Evolutionary conservation across 1,284 basidiomycete genomes (phyloP), one percentile per base, ranked within the genome.

Genomic region (Apiotrichum brassicae): DNA sequence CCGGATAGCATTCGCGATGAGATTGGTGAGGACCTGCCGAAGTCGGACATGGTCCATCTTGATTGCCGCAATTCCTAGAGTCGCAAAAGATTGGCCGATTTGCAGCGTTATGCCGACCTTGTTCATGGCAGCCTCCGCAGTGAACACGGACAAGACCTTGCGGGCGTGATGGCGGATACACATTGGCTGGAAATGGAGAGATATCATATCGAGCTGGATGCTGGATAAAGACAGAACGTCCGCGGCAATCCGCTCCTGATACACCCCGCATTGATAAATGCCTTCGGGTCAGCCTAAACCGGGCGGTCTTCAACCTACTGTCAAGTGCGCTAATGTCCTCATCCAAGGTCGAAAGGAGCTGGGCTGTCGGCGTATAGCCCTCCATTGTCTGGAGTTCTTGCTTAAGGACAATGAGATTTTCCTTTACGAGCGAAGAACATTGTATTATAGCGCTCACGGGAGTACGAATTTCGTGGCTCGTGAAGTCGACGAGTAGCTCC

Each of bases 181-280:
- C 47, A 65, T 72, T 38, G 71, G 68, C 40, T 72, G 62, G 19
- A 16, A 4, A 43, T 56, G 53, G 3, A 62, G 16, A 0, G 42
- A 43, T 6, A 62, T 49, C 57, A 59, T 57, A 49, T 62, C 53
- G 18, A 75, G 65, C 47, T 76, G 74, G 24, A 75, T 66, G 20
- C 72, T 55, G 1, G 71, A 71, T 7, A 75, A 55, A 0, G 72
- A 72, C 4, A 75, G 60, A 2, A 75, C 65, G 37, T 76, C 74
- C 42, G 71, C 71, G 4, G 73, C 72, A 26, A 75, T 75, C 6
- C 73, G 67, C 48, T 73, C 72, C 55, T 75, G 74, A 36, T 30
- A 30, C 28, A 30, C 8, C 28, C 28, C 28, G 28, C 28, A 30
- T 14, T 30, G 28, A 14, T 58, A 53, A 43, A 62, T 62, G 45